phyloP scores from a whole-genome alignment of 2,329 filamentous ascomycete species.

The Ploettnerulaceae sp. region DNA sequence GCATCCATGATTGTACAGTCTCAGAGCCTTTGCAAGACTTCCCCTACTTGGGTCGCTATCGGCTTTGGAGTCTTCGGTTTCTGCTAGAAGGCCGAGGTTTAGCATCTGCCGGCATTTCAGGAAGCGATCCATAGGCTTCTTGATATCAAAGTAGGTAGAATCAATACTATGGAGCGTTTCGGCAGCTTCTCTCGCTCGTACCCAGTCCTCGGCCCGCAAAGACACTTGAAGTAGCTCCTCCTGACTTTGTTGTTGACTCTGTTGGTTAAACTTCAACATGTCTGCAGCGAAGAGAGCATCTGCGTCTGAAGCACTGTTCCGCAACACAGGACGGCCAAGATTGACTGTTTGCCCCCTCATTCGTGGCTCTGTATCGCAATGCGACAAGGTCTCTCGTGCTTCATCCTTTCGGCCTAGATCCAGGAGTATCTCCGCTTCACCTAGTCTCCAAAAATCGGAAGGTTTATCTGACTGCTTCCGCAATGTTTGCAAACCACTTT shows the following conservation, averaged over 20 bases:
- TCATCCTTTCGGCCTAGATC: constrained; percentile 3
- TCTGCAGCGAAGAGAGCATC: constrained; percentile 1
- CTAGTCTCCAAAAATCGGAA: constrained; percentile 1
- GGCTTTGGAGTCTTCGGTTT: not conserved
- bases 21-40: not conserved
- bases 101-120: constrained; percentile 7
- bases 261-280: constrained; percentile 6
- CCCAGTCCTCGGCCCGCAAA: constrained; percentile 3
- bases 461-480: constrained; percentile 1
- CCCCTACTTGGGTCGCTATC: not conserved
- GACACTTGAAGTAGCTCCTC: constrained; percentile 4
- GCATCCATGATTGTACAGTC: constrained; percentile 6
- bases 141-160: constrained; percentile 3
- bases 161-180: constrained; percentile 4
- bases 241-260: constrained; percentile 2
- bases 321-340: not conserved
- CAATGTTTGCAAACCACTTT: constrained; percentile 1
- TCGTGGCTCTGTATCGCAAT: not conserved
- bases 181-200: constrained; percentile 3
- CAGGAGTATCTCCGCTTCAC: constrained; percentile 9
- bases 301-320: not conserved
- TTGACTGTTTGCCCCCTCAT: not conserved
- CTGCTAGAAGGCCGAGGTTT: not conserved
- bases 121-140: constrained; percentile 7
- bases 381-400: not conserved